Conservation (phyloP, 345 rosid genomes). For the Carallia brachiata region DNA sequence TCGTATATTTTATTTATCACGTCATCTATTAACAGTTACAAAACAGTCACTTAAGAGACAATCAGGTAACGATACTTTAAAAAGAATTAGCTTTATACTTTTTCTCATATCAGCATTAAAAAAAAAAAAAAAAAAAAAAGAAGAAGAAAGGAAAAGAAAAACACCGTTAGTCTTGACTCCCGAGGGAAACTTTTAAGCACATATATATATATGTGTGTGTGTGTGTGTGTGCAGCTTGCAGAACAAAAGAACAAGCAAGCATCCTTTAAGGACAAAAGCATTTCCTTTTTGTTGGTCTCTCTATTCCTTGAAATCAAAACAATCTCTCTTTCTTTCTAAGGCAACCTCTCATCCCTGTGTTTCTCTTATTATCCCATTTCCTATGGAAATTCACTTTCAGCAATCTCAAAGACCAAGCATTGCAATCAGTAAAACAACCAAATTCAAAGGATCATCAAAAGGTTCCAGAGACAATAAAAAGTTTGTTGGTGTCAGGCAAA, state of each 20-base stretch:
- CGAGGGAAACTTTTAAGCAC: conserved; percentile 8
- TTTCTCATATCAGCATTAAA: too few relatives aligned
- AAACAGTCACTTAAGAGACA: too few relatives aligned
- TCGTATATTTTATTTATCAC: too few relatives aligned
- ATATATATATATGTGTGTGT: not conserved
- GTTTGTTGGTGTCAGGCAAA: conserved; percentile 69
- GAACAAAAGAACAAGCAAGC: conserved; percentile 5
- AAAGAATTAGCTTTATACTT: too few relatives aligned
- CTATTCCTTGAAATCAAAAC: not conserved
- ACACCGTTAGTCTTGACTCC: too few relatives aligned
- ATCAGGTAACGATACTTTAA: too few relatives aligned
- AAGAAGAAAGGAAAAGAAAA: too few relatives aligned
- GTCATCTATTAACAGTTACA: too few relatives aligned
- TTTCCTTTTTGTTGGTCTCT: not conserved
- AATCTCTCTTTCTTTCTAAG: not conserved
- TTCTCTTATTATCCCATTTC: not conserved
- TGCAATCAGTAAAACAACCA: conserved; percentile 30
- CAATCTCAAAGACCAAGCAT: conserved; percentile 1
- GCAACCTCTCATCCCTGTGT: not conserved
- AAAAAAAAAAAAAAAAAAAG: too few relatives aligned
- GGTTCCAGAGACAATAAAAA: conserved; percentile 27
- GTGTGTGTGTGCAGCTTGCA: conserved; percentile 16
- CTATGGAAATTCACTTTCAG: conserved; percentile 59
- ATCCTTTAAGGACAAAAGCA: not conserved
- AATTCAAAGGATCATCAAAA: conserved; percentile 39